phyloP scores from a whole-genome alignment of 768 basidiomycete species.

The Lentinula boryana region DNA sequence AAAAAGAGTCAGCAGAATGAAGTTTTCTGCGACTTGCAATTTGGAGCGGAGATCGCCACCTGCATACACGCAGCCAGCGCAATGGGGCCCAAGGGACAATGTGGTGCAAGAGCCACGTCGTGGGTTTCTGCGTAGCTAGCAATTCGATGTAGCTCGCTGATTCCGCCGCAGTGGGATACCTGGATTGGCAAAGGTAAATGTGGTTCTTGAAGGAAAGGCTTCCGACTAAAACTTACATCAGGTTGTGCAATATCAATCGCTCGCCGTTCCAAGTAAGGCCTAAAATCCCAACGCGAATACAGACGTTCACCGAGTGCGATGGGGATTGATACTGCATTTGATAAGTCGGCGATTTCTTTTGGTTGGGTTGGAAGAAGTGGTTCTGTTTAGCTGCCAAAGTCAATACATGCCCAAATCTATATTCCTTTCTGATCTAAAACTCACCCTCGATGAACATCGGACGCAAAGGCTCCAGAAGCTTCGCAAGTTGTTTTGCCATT shows the following conservation, averaged over 20 bases:
- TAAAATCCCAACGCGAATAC: constrained; percentile 55
- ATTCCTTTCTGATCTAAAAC: background rate
- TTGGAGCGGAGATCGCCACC: constrained; percentile 50
- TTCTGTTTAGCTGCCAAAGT: constrained; percentile 22
- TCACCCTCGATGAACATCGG: constrained; percentile 64
- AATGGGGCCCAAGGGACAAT: constrained; percentile 68
- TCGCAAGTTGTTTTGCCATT: constrained; percentile 64
- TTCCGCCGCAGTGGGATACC: constrained; percentile 58
- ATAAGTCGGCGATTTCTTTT: constrained; percentile 56
- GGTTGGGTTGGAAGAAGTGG: constrained; percentile 56
- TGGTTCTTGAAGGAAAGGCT: background rate
- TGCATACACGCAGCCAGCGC: constrained; percentile 69
- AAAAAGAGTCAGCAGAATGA: background rate
- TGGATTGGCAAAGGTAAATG: constrained; percentile 11
- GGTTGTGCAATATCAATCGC: constrained; percentile 68
- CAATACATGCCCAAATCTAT: background rate
- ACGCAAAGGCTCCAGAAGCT: constrained; percentile 48
- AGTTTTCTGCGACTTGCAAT: constrained; percentile 35
- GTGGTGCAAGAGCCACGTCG: constrained; percentile 67
- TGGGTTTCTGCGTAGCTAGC: constrained; percentile 59
- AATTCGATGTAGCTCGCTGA: constrained; percentile 52
- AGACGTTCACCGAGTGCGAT: constrained; percentile 61
- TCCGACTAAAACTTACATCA: constrained; percentile 35
- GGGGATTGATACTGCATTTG: constrained; percentile 47
- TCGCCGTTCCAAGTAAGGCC: constrained; percentile 58